A percentile compares a stretch with the other conserved stretches of the same genome.
phyloP scores from a whole-genome alignment of 1,139 yeast species.

The Saccharomyces uvarum region DNA sequence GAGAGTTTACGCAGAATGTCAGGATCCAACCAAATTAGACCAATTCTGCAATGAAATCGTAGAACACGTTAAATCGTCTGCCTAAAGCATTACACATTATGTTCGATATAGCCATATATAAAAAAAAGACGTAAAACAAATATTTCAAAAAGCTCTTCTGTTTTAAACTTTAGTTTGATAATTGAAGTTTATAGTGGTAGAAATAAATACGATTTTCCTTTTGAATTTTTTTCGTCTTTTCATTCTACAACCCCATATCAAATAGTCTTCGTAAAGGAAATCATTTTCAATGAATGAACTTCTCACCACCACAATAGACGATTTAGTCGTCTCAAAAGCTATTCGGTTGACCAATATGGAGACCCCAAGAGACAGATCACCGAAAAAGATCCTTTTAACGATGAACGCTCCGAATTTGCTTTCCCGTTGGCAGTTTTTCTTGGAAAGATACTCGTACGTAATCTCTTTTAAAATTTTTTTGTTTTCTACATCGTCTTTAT shows the following conservation, averaged over 20 bases:
- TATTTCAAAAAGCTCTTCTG: neutral
- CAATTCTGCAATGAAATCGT: neutral
- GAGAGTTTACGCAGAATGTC: conserved; percentile 75
- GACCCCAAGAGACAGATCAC: neutral
- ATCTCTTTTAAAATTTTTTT: neutral
- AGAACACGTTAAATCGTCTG: neutral
- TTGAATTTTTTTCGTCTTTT: neutral
- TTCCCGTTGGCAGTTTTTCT: neutral
- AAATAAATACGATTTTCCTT: neutral
- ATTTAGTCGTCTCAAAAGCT: neutral
- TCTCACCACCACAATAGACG: neutral
- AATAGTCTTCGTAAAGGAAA: neutral
- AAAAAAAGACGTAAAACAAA: neutral
- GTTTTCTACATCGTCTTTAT: neutral
- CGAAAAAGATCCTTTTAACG: neutral
- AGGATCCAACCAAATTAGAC: neutral
- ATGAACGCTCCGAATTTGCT: neutral
- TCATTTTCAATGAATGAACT: neutral
- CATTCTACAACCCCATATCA: neutral
- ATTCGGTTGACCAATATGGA: neutral
- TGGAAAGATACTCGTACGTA: neutral
- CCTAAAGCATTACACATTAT: neutral
- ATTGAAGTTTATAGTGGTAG: neutral
- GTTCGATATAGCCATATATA: neutral
- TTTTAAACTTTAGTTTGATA: neutral